These are phyloP conservation scores for Cydonia oblonga DNA, from an alignment of 331 rosid species.

Conservation along the genomic window DNA sequence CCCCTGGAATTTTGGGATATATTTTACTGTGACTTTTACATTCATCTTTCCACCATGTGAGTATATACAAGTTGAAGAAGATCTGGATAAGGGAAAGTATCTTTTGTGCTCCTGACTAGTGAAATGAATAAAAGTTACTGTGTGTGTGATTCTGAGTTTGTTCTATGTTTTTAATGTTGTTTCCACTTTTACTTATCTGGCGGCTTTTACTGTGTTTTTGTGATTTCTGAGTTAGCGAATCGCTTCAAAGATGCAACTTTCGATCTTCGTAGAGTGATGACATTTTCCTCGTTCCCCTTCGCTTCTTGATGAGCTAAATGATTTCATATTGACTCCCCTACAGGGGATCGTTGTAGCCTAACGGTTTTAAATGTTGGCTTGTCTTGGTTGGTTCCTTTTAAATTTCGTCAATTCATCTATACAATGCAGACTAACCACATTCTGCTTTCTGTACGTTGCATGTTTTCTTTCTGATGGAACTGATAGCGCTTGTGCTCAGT, in stretches of 20 bases:
- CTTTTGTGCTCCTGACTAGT: not conserved
- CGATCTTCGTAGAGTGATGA: not conserved
- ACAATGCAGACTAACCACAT: not conserved
- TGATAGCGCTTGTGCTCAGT: not conserved
- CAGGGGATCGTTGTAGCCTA: not conserved
- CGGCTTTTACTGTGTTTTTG: not conserved
- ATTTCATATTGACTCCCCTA: not conserved
- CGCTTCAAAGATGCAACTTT: not conserved
- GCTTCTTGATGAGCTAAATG: not conserved
- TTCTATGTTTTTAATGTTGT: not conserved
- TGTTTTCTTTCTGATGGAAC: not conserved
- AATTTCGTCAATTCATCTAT: not conserved
- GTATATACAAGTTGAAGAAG: not conserved
- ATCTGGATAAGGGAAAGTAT: not conserved
- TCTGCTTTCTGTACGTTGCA: not conserved
- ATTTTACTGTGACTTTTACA: not conserved
- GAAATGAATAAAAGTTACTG: not conserved
- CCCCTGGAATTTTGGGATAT: not conserved
- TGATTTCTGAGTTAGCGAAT: not conserved
- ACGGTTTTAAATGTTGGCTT: not conserved
- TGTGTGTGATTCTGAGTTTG: constrained; percentile 6
- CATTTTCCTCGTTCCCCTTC: not conserved
- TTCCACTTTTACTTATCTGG: not conserved
- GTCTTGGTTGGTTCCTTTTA: not conserved
- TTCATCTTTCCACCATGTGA: not conserved